Conservation (phyloP, 169 alveolate species). For the Plasmodium chabaudi region DNA sequence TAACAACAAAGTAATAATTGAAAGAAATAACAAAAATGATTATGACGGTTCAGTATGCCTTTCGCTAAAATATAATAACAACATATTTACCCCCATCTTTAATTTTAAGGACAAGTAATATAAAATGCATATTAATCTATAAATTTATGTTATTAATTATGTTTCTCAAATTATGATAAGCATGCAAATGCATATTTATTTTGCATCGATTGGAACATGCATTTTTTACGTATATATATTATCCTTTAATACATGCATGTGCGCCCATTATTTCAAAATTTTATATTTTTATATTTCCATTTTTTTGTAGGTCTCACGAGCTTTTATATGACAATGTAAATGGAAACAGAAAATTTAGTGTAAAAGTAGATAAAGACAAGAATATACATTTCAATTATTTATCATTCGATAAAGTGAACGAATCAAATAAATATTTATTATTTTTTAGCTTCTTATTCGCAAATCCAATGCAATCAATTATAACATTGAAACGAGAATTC, state of each 20-base stretch:
- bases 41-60: slow-evolving; percentile 71
- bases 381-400: slow-evolving; percentile 61
- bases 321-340: slow-evolving; percentile 43
- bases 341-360: slow-evolving; percentile 52
- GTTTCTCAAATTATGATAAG: neutral
- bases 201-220: neutral
- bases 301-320: slow-evolving; percentile 35
- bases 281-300: neutral
- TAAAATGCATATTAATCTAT: neutral
- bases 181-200: neutral
- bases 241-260: neutral
- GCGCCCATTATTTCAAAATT: neutral
- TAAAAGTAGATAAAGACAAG: slow-evolving; percentile 67
- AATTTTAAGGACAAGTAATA: slow-evolving; percentile 73
- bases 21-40: slow-evolving; percentile 41
- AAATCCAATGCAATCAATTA: slow-evolving; percentile 71
- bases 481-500: slow-evolving; percentile 70
- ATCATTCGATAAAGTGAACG: slow-evolving; percentile 70
- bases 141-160: neutral
- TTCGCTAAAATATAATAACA: slow-evolving; percentile 65
- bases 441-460: slow-evolving; percentile 64
- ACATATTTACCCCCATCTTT: slow-evolving; percentile 70
- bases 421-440: slow-evolving; percentile 66
- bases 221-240: neutral
- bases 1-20: slow-evolving; percentile 52